Base-by-base conservation (phyloP, 208 protist genomes). In the Polymyxa betae region DNA sequence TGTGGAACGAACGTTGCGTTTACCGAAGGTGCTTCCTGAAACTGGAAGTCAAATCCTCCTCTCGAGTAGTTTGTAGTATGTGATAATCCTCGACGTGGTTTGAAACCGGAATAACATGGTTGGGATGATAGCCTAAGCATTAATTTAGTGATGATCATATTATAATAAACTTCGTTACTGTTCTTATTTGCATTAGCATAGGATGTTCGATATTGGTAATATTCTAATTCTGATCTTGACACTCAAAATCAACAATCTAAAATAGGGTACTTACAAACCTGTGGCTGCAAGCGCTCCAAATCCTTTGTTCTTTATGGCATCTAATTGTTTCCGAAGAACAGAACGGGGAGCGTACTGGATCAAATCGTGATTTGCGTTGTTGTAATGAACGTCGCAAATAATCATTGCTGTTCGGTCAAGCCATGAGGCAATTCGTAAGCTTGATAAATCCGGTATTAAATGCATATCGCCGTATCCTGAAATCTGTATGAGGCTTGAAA, bases 81-180 rank as follows among this genome's bases (percentile, higher is more conserved):
- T 89, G 88, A 89, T 89, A 89, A 89, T 89, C 88, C n/a, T 89
- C 88, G 16, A 72, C 88, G 45, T 89, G 54, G 54, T 89, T 72
- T 32, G 49, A 77, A 35, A 77, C 88, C 5, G 88, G 54, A 29
- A 66, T 32, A 29, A 77, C 66, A 66, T 5, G 12, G 10, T 5
- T 20, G 1, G 5, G 5, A 1, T 72, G 32, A n/a, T 64, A 77
- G 5, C 54, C 49, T 60, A 20, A 20, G 24, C 12, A 60, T 29
- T 29, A 49, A 60, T 29, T 29, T 24, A 88, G 24, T 88, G 12
- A 60, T 5, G 12, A 88, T 29, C 44, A 49, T 5, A 88, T 88
- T 5, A 60, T 5, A 60, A 88, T 60, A 88, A 24, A n/a, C n/a
- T n/a, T n/a, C n/a, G n/a, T n/a, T n/a, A 88, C 5, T 49, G 41